Evolutionary conservation across 352 stramenopile genomes (phyloP), one percentile per base, ranked within the genome.

Genomic region (Blastocystis sp.): DNA sequence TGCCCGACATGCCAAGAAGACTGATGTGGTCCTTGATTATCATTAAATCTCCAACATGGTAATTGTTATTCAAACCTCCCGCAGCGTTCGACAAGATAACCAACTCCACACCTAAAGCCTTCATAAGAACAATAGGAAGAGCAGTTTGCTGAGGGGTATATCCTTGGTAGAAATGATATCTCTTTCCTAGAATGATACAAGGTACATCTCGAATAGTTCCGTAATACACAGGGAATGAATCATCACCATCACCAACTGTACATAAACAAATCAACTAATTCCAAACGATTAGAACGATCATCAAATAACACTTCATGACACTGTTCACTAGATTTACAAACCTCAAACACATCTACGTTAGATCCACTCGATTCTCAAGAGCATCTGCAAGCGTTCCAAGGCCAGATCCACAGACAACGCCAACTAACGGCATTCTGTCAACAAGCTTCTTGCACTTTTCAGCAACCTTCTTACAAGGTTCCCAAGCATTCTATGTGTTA

Each of bases 151-250:
- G 91, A 91, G 97, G 96, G 39, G 92, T 91, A 90, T 98, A 95
- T 86, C 96, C 96, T 89, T 98, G 94, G 89, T 98, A 98, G 77
- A 90, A 94, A 91, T 98, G 95, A 90, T 98, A 98, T 86, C 96
- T 91, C 52, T 95, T 95, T 39, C 94, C 92, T 91, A 98, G 96
- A 89, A 94, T 97, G 66, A 86, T 39, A 29, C 57, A 71, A 9
- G 57, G 61, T 43, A 97, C 93, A 54, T 96, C 91, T 35, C 90
- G 89, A 52, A 93, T 90, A 7, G 37, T 61, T 12, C 75, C 75
- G 42, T 75, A 86, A 21, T 80, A 80, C 11, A 80, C 69, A 58
- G 61, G 57, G 61, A 86, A 75, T 2, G 29, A 57, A 42, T 86
- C 61, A 32, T 71, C 51, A 19, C 61, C 57, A 77, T 75, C 75